Evolutionary conservation across 345 rosid genomes (phyloP).

Genomic region (Heritiera littoralis): DNA sequence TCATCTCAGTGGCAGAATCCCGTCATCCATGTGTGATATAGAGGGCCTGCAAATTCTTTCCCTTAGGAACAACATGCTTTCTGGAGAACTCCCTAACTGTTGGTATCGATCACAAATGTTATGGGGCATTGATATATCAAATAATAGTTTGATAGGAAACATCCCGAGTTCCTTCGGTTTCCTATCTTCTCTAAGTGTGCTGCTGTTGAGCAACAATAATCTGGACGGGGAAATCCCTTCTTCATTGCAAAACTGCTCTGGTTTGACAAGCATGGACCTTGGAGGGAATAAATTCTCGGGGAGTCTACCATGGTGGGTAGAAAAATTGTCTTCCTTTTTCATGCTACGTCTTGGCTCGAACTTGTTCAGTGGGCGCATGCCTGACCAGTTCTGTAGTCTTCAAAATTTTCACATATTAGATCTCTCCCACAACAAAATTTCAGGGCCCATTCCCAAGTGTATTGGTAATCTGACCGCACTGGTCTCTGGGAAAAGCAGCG

Average conservation of each 20-base stretch:
- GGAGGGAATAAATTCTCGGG: slow-evolving; percentile 52
- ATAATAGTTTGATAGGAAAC: slow-evolving; percentile 46
- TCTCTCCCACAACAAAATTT: slow-evolving; percentile 48
- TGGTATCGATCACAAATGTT: slow-evolving; percentile 44
- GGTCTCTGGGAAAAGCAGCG: slow-evolving; percentile 20
- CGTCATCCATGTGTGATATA: slow-evolving; percentile 43
- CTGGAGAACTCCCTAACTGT: slow-evolving; percentile 45
- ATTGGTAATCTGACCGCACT: slow-evolving; percentile 45
- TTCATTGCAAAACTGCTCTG: slow-evolving; percentile 48
- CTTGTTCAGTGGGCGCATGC: slow-evolving; percentile 37
- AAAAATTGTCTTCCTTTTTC: slow-evolving; percentile 34
- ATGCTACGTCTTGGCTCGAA: slow-evolving; percentile 47
- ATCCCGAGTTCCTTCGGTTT: slow-evolving; percentile 48
- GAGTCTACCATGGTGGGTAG: slow-evolving; percentile 41
- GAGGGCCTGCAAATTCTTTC: slow-evolving; percentile 44
- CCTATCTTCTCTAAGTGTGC: slow-evolving; percentile 40
- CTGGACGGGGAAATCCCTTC: slow-evolving; percentile 50
- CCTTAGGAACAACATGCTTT: slow-evolving; percentile 37
- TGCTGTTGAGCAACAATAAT: slow-evolving; percentile 48
- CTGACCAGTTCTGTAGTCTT: slow-evolving; percentile 35
- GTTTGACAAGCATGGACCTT: slow-evolving; percentile 49
- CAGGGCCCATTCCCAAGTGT: slow-evolving; percentile 46
- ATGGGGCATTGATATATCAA: slow-evolving; percentile 47
- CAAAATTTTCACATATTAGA: slow-evolving; percentile 48
- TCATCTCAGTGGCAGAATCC: slow-evolving; percentile 40